Conservation (phyloP, 257 asterid species). For the Solanum medicagineum region DNA sequence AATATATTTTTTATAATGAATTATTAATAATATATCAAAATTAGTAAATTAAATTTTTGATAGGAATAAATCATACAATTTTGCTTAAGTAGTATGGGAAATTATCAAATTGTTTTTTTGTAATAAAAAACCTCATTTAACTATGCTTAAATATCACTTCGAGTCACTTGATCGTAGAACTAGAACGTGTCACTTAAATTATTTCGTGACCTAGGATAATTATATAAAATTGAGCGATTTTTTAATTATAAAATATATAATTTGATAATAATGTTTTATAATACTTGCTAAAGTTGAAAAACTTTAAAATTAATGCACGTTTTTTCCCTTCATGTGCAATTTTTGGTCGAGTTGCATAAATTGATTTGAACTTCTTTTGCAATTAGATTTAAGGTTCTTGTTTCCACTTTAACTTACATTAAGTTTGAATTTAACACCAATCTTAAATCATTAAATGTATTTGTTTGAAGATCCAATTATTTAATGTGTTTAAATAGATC, state of each 20-base stretch:
- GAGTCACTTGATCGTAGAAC: background rate
- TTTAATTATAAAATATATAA: background rate
- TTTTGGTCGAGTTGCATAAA: background rate
- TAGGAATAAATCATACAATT: background rate
- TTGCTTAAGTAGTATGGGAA: background rate
- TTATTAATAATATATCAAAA: background rate
- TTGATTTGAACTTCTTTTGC: background rate
- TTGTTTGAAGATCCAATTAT: background rate
- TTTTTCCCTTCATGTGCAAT: background rate
- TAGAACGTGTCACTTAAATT: background rate
- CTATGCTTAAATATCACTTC: background rate
- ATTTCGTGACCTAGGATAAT: background rate
- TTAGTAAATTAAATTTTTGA: too few species aligned
- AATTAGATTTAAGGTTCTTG: background rate
- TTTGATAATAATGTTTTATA: background rate
- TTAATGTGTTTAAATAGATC: background rate
- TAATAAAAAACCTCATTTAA: background rate
- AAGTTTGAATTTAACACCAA: background rate
- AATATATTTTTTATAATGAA: background rate
- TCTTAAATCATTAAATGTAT: background rate
- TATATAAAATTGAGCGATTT: background rate
- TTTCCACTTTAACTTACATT: background rate
- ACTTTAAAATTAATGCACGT: too few species aligned
- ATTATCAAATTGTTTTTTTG: background rate
- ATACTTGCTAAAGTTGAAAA: background rate